Evolutionary conservation across 805 yeast genomes (phyloP).

Genomic region (Candida coleopterorum): DNA sequence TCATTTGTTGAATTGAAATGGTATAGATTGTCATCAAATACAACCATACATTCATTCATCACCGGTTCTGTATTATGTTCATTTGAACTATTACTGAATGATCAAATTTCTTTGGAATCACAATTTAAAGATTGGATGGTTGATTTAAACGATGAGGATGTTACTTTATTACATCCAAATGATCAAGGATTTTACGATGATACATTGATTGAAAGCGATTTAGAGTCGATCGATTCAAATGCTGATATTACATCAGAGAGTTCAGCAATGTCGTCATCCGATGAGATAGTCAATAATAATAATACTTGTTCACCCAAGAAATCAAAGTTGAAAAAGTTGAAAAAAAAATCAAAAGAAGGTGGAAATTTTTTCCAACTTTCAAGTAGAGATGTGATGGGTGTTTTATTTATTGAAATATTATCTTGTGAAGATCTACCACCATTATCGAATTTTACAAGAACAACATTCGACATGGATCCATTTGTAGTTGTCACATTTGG

Average conservation of each 20-base stretch:
- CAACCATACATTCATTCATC: slow-evolving; percentile 36
- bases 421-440: slow-evolving; percentile 80
- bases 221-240: slow-evolving; percentile 19
- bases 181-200: slow-evolving; percentile 39
- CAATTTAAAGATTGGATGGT: slow-evolving; percentile 1
- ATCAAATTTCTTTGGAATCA: not conserved
- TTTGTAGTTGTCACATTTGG: slow-evolving; percentile 91
- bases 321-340: slow-evolving; percentile 3
- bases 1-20: slow-evolving; percentile 32
- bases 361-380: slow-evolving; percentile 31
- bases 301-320: slow-evolving; percentile 5
- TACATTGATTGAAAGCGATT: slow-evolving; percentile 21
- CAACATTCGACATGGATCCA: slow-evolving; percentile 94
- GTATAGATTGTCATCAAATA: slow-evolving; percentile 41
- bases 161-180: slow-evolving; percentile 13
- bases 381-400: slow-evolving; percentile 51
- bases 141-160: not conserved
- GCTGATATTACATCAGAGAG: slow-evolving; percentile 17
- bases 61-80: slow-evolving; percentile 45
- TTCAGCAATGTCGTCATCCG: slow-evolving; percentile 12
- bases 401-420: slow-evolving; percentile 69
- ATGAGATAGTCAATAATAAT: not conserved
- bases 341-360: not conserved
- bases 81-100: slow-evolving; percentile 27
- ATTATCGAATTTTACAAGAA: slow-evolving; percentile 58